Conservation (phyloP, 2,329 filamentous ascomycete species). For the Cordyceps cicadae region DNA sequence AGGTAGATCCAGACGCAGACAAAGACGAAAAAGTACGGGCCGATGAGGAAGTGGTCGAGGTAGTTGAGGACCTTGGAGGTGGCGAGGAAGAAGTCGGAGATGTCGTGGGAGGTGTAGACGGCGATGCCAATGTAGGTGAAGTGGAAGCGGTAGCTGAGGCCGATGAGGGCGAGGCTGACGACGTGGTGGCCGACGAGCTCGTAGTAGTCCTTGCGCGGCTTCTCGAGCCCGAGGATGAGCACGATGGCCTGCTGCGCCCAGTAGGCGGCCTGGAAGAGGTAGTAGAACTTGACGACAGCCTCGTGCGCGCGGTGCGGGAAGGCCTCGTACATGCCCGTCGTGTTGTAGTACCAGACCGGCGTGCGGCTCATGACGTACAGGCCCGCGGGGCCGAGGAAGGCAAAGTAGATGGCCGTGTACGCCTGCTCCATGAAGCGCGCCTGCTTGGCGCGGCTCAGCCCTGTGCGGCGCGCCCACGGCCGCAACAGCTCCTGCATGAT, state of each 20-base stretch:
- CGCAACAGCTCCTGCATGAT: conserved; percentile 85
- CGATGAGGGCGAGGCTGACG: conserved; percentile 77
- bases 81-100: conserved; percentile 91
- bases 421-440: conserved; percentile 92
- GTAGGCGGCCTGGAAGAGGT: conserved; percentile 87
- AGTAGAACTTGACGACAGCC: conserved; percentile 85
- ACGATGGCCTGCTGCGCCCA: conserved; percentile 94
- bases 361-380: conserved; percentile 85
- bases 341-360: conserved; percentile 96
- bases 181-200: conserved; percentile 89
- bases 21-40: conserved; percentile 77
- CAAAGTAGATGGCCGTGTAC: conserved; percentile 90
- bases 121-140: conserved; percentile 92
- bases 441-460: conserved; percentile 72
- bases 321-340: conserved; percentile 76
- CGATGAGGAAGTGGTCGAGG: conserved; percentile 68
- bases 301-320: conserved; percentile 81
- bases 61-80: conserved; percentile 92
- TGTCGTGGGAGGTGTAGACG: conserved; percentile 90
- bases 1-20: conserved; percentile 81
- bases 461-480: conserved; percentile 61
- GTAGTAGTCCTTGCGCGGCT: conserved; percentile 89
- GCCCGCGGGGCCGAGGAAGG: conserved; percentile 70
- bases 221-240: conserved; percentile 77
- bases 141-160: conserved; percentile 85